phyloP scores from a whole-genome alignment of 805 yeast species.

The Torulaspora gathmanii region DNA sequence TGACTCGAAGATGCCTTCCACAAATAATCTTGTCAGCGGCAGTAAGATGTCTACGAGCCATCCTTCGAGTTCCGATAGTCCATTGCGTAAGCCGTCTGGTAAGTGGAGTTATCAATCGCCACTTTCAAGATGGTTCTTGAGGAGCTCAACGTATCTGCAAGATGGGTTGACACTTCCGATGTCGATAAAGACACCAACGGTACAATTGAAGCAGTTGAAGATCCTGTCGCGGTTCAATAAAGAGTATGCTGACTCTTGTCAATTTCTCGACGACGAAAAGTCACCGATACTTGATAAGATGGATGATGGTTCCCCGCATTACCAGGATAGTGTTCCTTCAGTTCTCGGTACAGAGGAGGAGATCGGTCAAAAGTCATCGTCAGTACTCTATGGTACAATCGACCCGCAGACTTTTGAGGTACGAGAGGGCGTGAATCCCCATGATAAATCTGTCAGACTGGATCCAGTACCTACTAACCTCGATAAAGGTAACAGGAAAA shows the following conservation, averaged over 20 bases:
- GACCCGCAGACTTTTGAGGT: slow-evolving; percentile 9
- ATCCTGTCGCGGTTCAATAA: slow-evolving; percentile 24
- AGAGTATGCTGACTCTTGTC: slow-evolving; percentile 10
- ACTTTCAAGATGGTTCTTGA: slow-evolving; percentile 33
- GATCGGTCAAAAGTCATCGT: slow-evolving; percentile 1
- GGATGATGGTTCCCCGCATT: background rate
- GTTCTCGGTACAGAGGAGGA: background rate
- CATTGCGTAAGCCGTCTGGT: background rate
- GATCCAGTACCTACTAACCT: slow-evolving; percentile 5
- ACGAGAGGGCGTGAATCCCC: background rate
- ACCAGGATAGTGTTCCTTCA: background rate
- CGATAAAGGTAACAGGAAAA: slow-evolving; percentile 2
- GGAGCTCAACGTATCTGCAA: slow-evolving; percentile 28
- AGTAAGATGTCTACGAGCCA: background rate
- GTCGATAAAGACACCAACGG: slow-evolving; percentile 23
- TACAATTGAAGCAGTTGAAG: slow-evolving; percentile 28
- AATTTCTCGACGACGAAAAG: slow-evolving; percentile 17
- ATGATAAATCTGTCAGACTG: background rate
- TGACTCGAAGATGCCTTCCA: slow-evolving; percentile 19
- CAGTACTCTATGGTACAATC: slow-evolving; percentile 18
- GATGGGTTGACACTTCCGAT: slow-evolving; percentile 9
- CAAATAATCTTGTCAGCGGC: slow-evolving; percentile 3
- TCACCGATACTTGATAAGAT: slow-evolving; percentile 24
- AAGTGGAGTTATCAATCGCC: slow-evolving; percentile 36
- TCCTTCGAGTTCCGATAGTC: background rate